Conservation (phyloP, 345 rosid species). For the Populus ilicifolia region DNA sequence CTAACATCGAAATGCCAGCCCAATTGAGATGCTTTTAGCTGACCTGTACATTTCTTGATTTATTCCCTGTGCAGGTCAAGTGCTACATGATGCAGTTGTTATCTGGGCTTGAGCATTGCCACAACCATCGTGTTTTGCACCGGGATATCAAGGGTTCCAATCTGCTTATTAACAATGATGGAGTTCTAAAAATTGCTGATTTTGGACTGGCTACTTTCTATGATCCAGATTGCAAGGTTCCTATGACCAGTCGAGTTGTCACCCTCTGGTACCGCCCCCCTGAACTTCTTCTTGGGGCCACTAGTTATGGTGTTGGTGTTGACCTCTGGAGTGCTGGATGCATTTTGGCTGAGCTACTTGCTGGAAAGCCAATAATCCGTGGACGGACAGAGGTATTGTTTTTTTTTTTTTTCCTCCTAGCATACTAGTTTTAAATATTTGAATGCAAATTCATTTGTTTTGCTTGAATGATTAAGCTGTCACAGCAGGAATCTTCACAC, state of each 20-base stretch:
- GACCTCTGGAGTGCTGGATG: slow-evolving; percentile 99
- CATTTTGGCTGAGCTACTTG: slow-evolving; percentile 80
- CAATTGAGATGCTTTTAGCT: not conserved
- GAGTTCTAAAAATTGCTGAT: slow-evolving; percentile 80
- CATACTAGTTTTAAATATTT: not conserved
- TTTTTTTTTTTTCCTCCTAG: not conserved
- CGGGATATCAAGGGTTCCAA: slow-evolving; percentile 91
- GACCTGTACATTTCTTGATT: slow-evolving; percentile 2
- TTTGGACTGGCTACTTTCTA: slow-evolving; percentile 85
- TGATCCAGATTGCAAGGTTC: slow-evolving; percentile 54
- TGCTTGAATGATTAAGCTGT: not conserved
- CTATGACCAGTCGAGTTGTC: slow-evolving; percentile 85
- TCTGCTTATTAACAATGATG: slow-evolving; percentile 73
- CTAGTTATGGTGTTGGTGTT: slow-evolving; percentile 62
- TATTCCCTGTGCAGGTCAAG: slow-evolving; percentile 48
- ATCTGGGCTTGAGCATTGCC: slow-evolving; percentile 90
- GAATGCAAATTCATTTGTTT: not conserved
- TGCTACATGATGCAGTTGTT: slow-evolving; percentile 82
- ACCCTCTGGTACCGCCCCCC: slow-evolving; percentile 98
- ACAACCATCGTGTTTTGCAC: slow-evolving; percentile 70
- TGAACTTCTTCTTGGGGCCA: slow-evolving; percentile 89
- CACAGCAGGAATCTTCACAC: not conserved
- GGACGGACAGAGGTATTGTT: slow-evolving; percentile 79
- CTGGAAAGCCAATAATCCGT: slow-evolving; percentile 85
- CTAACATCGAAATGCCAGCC: not conserved